These are phyloP conservation scores for Penicillium hordei DNA, from an alignment of 2,329 filamentous ascomycete species.

Conservation along the genomic window DNA sequence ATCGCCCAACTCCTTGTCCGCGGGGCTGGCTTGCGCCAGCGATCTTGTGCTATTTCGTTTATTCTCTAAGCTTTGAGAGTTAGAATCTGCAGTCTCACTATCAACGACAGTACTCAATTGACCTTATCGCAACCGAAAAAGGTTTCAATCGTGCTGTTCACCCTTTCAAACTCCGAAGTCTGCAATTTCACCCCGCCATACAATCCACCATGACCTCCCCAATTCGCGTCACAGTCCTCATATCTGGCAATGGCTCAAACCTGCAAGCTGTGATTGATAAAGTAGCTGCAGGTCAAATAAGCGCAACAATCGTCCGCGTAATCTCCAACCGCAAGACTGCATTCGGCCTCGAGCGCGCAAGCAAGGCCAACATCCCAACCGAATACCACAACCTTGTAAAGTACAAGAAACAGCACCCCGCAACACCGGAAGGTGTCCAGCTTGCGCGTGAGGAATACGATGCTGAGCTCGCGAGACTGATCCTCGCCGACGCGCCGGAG, in stretches of 20 bases:
- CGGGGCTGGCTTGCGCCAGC: neutral
- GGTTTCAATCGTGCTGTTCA: neutral
- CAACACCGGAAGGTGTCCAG: conserved; percentile 50
- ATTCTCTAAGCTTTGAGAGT: conserved; percentile 5
- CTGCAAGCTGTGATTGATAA: conserved; percentile 74
- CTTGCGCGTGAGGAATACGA: conserved; percentile 69
- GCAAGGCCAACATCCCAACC: conserved; percentile 64
- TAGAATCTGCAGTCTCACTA: neutral
- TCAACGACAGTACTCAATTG: conserved; percentile 2
- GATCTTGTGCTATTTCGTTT: neutral
- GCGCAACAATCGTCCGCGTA: conserved; percentile 60
- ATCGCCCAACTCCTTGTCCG: neutral
- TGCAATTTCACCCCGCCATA: conserved; percentile 5
- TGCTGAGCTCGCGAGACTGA: conserved; percentile 66
- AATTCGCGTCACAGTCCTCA: conserved; percentile 64
- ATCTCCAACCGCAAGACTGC: conserved; percentile 66
- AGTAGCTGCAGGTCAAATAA: conserved; percentile 49
- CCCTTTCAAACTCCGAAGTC: neutral
- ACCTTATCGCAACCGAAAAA: neutral
- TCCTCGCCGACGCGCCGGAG: conserved; percentile 66
- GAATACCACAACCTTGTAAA: conserved; percentile 79
- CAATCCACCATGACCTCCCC: conserved; percentile 30
- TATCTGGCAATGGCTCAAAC: conserved; percentile 73
- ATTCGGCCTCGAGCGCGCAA: conserved; percentile 63
- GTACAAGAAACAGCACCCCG: conserved; percentile 69